Evolutionary conservation across 768 basidiomycete genomes (phyloP), one percentile per base, ranked within the genome.

Genomic region (Leccinum incarnatum): DNA sequence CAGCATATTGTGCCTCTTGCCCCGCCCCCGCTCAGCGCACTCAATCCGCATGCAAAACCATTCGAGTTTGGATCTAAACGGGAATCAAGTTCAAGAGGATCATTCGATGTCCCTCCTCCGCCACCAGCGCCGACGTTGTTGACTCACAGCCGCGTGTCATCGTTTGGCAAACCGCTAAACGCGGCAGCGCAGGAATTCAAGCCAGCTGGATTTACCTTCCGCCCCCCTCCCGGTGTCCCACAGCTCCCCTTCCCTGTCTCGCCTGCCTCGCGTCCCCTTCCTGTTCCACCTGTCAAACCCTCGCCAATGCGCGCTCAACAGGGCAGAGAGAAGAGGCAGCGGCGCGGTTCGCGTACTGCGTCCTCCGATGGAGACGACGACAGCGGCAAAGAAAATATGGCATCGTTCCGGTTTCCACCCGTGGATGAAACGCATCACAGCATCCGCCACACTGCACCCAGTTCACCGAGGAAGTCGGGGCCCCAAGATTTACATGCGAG

Each of bases 1-100:
- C 67, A 59, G 3, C 62, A 53, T 12, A 51, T 58, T 51, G 53
- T 63, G 3, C 55, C 67, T 46, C 60, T 64, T 52, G 62, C 54
- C 5, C 59, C 61, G 42, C 42, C 42, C 42, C 42, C 42, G 42
- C 11, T 11, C 51, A 61, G 58, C 58, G 45, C 81, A 2, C 79
- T 92, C 51, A 94, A 94, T 69, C 92, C 92, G 0, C 79, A 83
- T 52, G 92, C 92, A 6, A 91, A 90, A 67, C 90, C 92, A 0
- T 94, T 94, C 63, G 86, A 92, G 9, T 93, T 93, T 69, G 89
- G 89, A 54, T 60, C 74, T 34, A 71, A 66, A 42, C 74, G 70
- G 57, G 67, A 64, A 21, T 75, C 75, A 37, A 72, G 67, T 32
- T 76, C 77, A 15, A 74, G 71, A 60, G 69, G 69, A 21, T 72